Percentiles rank a stretch among this genome's conserved stretches.
Evolutionary conservation across 106 monocot species (phyloP).

Genomic region (Gastrodia elata): DNA sequence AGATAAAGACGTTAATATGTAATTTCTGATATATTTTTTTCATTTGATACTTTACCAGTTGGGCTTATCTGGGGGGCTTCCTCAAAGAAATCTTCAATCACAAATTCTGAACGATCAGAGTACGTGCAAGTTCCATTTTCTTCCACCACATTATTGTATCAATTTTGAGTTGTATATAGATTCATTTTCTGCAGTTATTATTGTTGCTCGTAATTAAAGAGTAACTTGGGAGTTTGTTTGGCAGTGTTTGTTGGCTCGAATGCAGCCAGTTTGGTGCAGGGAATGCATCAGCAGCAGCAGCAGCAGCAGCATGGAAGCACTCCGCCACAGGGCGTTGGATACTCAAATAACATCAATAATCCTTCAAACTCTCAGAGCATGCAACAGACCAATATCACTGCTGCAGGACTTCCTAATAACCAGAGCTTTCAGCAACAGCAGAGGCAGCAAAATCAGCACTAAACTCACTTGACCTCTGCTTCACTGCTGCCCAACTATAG

Average conservation of each 20-base stretch:
- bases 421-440: not conserved
- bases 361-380: not conserved
- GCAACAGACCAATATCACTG: not conserved
- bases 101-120: constrained; percentile 4
- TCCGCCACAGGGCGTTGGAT: constrained; percentile 1
- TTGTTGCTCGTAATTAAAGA: too few species aligned
- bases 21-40: not conserved
- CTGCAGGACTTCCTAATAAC: not conserved
- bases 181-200: not conserved
- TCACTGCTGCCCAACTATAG: too few species aligned
- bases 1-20: not conserved
- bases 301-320: not conserved
- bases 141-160: not conserved
- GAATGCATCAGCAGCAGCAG: not conserved
- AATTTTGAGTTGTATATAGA: too few species aligned
- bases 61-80: not conserved
- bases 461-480: too few species aligned
- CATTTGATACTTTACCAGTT: constrained; percentile 1
- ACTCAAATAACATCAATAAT: too few species aligned
- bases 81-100: constrained; percentile 8
- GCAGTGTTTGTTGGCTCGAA: not conserved
- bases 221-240: not conserved
- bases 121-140: not conserved
- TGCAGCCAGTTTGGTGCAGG: not conserved
- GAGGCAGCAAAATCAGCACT: not conserved